phyloP scores from a whole-genome alignment of 495 filamentous ascomycete genomes.

The Apodospora peruviana region DNA sequence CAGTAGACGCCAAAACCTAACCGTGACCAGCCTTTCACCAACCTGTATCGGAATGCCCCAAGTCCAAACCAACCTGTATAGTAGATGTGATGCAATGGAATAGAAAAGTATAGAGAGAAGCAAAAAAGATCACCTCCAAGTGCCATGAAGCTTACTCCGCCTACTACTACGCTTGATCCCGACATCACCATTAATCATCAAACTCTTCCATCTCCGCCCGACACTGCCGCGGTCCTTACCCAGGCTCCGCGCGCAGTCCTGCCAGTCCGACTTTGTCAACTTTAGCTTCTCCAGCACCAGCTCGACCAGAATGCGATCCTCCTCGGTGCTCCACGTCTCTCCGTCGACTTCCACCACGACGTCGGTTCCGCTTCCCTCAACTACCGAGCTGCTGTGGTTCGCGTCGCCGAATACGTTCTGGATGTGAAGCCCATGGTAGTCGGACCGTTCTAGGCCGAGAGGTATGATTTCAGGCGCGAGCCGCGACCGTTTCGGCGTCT shows the following conservation, averaged over 20 bases:
- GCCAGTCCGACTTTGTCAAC: constrained; percentile 69
- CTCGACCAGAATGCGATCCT: constrained; percentile 67
- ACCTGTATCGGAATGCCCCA: no score
- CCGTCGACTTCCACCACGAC: constrained; percentile 41
- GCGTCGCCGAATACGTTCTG: constrained; percentile 19
- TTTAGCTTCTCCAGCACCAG: constrained; percentile 70
- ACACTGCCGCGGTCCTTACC: constrained; percentile 61
- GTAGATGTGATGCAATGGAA: no score
- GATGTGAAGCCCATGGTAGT: constrained; percentile 56
- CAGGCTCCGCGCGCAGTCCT: constrained; percentile 67
- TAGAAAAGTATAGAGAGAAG: no score
- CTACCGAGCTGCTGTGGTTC: constrained; percentile 24
- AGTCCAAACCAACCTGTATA: no score
- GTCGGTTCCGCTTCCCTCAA: constrained; percentile 24
- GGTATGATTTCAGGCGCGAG: constrained; percentile 63
- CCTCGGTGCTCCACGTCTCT: constrained; percentile 56
- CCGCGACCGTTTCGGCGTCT: constrained; percentile 64
- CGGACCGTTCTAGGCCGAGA: constrained; percentile 56
- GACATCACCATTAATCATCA: constrained; percentile 57
- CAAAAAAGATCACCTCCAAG: constrained; percentile 49
- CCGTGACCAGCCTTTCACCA: no score
- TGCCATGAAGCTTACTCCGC: constrained; percentile 44
- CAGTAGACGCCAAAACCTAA: no score
- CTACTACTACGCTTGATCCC: constrained; percentile 46
- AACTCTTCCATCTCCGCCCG: constrained; percentile 64